Conservation (phyloP, 2,329 filamentous ascomycete species). For the Botrytis squamosa region DNA sequence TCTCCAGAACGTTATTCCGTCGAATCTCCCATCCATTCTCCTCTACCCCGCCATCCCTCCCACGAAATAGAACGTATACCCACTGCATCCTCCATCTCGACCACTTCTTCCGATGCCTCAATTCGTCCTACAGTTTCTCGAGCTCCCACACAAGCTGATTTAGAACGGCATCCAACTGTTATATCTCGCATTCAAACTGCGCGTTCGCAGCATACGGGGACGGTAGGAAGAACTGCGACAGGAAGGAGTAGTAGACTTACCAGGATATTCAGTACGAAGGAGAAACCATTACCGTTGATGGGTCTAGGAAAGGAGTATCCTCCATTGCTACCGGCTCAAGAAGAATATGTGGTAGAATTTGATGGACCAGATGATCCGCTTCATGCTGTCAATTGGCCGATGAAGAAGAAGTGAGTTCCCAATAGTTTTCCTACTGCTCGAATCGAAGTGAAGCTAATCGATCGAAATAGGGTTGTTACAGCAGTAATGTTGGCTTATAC, state of each 20-base stretch:
- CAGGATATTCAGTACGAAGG: slow-evolving; percentile 27
- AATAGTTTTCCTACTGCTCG: slow-evolving; percentile 25
- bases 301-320: slow-evolving; percentile 75
- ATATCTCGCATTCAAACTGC: slow-evolving; percentile 71
- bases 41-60: slow-evolving; percentile 39
- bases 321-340: slow-evolving; percentile 64
- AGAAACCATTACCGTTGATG: slow-evolving; percentile 64
- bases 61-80: slow-evolving; percentile 60
- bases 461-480: slow-evolving; percentile 52
- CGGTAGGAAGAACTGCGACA: slow-evolving; percentile 58
- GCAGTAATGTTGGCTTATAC: slow-evolving; percentile 70
- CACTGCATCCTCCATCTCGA: slow-evolving; percentile 52
- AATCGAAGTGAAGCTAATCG: slow-evolving; percentile 38
- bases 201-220: slow-evolving; percentile 67
- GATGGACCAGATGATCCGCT: slow-evolving; percentile 79
- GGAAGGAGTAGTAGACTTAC: slow-evolving; percentile 48
- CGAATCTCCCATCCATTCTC: slow-evolving; percentile 25
- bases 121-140: slow-evolving; percentile 54
- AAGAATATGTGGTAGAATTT: slow-evolving; percentile 83
- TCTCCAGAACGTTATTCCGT: slow-evolving; percentile 42
- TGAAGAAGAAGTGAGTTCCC: slow-evolving; percentile 66
- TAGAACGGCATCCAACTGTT: slow-evolving; percentile 68
- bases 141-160: slow-evolving; percentile 62
- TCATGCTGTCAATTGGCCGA: slow-evolving; percentile 84
- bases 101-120: slow-evolving; percentile 37